phyloP scores from a whole-genome alignment of 805 yeast species.

The Pichia rugopelliculosa region DNA sequence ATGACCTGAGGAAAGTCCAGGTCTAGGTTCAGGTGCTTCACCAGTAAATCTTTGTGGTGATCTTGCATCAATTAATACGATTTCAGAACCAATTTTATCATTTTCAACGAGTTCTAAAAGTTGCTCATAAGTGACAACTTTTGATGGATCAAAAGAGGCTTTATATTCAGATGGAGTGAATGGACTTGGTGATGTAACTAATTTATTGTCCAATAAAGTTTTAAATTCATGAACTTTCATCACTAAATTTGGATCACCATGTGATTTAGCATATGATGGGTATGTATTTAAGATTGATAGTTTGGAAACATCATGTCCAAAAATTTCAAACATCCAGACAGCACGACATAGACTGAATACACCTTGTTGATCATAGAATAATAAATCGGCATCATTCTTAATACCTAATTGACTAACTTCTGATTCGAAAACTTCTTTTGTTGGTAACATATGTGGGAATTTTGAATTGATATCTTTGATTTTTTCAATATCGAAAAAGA shows the following conservation, averaged over 20 bases:
- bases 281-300: slow-evolving; percentile 68
- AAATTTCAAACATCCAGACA: slow-evolving; percentile 80
- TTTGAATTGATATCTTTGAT: slow-evolving; percentile 50
- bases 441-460: slow-evolving; percentile 91
- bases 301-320: slow-evolving; percentile 55
- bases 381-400: slow-evolving; percentile 46
- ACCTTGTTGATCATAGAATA: slow-evolving; percentile 81
- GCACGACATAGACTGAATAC: slow-evolving; percentile 86
- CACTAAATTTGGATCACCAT: slow-evolving; percentile 21
- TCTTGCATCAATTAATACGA: slow-evolving; percentile 75
- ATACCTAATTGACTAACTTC: slow-evolving; percentile 53
- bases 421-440: slow-evolving; percentile 43
- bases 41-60: slow-evolving; percentile 71
- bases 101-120: slow-evolving; percentile 49
- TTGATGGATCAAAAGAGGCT: slow-evolving; percentile 33
- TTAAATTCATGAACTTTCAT: slow-evolving; percentile 16
- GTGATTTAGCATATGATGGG: slow-evolving; percentile 25
- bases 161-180: slow-evolving; percentile 26
- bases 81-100: slow-evolving; percentile 37
- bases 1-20: slow-evolving; percentile 86
- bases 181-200: slow-evolving; percentile 20
- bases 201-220: slow-evolving; percentile 17
- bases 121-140: slow-evolving; percentile 62
- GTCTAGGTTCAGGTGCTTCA: slow-evolving; percentile 77
- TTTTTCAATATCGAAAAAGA: slow-evolving; percentile 72